Evolutionary conservation across 441 rosid species (phyloP).

Genomic region (Francoa sonchifolia): DNA sequence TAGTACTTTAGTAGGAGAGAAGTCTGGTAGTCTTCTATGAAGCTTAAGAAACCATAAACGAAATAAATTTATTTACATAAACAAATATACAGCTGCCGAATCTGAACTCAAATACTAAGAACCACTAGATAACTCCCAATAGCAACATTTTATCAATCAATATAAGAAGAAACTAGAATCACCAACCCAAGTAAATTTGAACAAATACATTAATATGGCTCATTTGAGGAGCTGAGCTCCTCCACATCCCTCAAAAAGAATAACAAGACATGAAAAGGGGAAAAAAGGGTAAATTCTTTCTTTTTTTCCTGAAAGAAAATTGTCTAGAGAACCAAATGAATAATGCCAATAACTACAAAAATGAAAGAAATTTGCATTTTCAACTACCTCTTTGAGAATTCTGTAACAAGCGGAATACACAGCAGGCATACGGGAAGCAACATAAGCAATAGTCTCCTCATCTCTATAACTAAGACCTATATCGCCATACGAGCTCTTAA

Average conservation of each 20-base stretch:
- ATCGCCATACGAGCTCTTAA: conserved; percentile 71
- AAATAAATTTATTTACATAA: neutral
- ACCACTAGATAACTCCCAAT: too few relatives aligned
- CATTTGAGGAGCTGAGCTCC: too few relatives aligned
- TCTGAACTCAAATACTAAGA: too few relatives aligned
- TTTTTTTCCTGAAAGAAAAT: neutral
- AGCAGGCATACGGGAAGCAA: conserved; percentile 93
- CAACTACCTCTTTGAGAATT: conserved; percentile 55
- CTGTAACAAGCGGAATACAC: conserved; percentile 75
- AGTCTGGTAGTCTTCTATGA: conserved; percentile 53
- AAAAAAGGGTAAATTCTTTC: too few relatives aligned
- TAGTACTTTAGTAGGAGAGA: conserved; percentile 52
- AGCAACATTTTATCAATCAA: too few relatives aligned
- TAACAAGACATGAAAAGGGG: too few relatives aligned
- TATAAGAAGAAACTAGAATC: too few relatives aligned
- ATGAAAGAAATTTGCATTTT: neutral
- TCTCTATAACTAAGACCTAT: conserved; percentile 63
- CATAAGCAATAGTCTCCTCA: conserved; percentile 74
- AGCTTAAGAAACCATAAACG: conserved; percentile 26
- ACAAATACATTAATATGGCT: too few relatives aligned
- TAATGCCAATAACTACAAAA: neutral
- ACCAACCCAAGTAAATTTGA: too few relatives aligned
- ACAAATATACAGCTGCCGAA: too few relatives aligned
- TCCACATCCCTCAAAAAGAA: too few relatives aligned
- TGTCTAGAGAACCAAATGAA: neutral